phyloP scores from a whole-genome alignment of 129 eudicot genomes.

The Lactuca sativa region DNA sequence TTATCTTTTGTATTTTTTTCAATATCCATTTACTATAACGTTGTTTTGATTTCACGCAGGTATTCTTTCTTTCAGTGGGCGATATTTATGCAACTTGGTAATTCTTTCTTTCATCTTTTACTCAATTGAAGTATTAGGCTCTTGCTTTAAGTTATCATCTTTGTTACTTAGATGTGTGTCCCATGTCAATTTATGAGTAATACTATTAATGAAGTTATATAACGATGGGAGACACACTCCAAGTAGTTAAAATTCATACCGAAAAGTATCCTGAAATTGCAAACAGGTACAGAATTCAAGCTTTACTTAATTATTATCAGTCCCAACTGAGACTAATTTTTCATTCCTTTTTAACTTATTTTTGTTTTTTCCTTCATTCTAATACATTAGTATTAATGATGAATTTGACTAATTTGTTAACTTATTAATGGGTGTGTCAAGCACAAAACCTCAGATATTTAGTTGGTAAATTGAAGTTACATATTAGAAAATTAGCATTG shows the following conservation, averaged over 20 bases:
- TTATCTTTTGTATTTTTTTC: too few relatives aligned
- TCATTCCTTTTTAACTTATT: too few relatives aligned
- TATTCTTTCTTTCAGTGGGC: constrained; percentile 66
- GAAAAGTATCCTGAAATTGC: constrained; percentile 89
- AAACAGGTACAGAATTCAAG: constrained; percentile 72
- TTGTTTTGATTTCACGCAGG: constrained; percentile 26
- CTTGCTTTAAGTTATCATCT: too few relatives aligned
- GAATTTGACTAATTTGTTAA: too few relatives aligned
- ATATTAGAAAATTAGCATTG: too few relatives aligned
- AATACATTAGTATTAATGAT: too few relatives aligned
- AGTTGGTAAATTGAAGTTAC: too few relatives aligned
- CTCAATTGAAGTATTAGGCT: too few relatives aligned
- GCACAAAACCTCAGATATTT: too few relatives aligned
- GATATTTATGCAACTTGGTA: constrained; percentile 98
- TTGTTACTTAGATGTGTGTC: constrained; percentile 65
- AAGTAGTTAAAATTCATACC: constrained; percentile 87
- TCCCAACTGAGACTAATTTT: too few relatives aligned
- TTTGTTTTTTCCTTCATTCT: too few relatives aligned
- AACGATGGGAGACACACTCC: constrained; percentile 60
- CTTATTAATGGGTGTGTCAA: too few relatives aligned
- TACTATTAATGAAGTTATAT: constrained; percentile 60
- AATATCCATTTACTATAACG: background rate
- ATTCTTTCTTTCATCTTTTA: background rate
- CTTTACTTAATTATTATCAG: constrained; percentile 92
- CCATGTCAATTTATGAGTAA: constrained; percentile 96